A percentile compares a stretch with the other conserved stretches of the same genome.
phyloP scores from a whole-genome alignment of 805 yeast genomes.

The Saccharomycopsis sp. region DNA sequence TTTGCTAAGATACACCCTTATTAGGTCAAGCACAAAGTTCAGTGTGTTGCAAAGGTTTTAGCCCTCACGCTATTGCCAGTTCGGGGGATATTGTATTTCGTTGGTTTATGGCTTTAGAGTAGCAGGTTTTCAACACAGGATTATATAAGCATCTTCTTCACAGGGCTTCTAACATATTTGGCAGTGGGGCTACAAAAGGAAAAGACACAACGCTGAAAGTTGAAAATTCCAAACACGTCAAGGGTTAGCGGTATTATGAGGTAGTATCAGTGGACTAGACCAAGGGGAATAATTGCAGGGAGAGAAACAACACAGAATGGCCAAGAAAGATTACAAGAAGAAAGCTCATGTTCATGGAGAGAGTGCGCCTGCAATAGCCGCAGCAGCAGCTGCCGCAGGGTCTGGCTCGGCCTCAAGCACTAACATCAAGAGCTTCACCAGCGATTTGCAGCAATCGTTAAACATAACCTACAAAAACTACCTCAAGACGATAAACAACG shows the following conservation, averaged over 20 bases:
- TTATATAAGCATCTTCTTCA: neutral
- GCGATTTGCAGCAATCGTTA: slow-evolving; percentile 13
- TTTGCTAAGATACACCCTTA: no score
- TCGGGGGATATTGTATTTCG: no score
- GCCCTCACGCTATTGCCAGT: no score
- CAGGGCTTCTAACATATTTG: neutral
- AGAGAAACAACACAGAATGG: slow-evolving; percentile 3
- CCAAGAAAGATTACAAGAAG: slow-evolving; percentile 6
- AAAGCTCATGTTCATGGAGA: neutral
- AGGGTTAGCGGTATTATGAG: no score
- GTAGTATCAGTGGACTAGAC: no score
- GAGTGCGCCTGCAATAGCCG: neutral
- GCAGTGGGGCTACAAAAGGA: neutral
- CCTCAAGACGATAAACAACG: slow-evolving; percentile 6
- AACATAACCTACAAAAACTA: slow-evolving; percentile 14
- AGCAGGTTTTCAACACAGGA: neutral
- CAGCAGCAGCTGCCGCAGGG: neutral
- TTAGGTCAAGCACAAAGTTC: no score
- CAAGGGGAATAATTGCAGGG: neutral
- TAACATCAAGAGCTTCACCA: neutral
- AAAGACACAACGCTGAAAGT: neutral
- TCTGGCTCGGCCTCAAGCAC: neutral
- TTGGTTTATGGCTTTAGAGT: no score
- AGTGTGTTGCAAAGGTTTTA: no score
- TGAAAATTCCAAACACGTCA: neutral